phyloP scores from a whole-genome alignment of 2,329 filamentous ascomycete genomes.

The Helicocarpus griseus region DNA sequence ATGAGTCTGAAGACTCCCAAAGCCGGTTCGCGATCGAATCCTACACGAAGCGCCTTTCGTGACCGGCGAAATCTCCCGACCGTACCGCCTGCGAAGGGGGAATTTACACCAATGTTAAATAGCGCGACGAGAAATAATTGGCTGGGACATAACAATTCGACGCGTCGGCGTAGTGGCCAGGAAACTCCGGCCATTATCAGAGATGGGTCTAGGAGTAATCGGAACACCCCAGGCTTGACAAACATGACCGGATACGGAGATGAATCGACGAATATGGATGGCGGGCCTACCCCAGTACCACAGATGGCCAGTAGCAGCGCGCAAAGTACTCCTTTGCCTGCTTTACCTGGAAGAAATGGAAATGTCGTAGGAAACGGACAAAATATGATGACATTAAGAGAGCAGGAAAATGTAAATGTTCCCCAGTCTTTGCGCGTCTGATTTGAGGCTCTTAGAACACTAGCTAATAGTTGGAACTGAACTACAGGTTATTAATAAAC shows the following conservation, averaged over 20 bases:
- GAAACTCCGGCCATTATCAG: conserved; percentile 61
- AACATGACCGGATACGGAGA: conserved; percentile 57
- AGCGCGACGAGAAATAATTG: conserved; percentile 60
- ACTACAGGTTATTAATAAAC: conserved; percentile 66
- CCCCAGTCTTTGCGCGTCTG: conserved; percentile 9
- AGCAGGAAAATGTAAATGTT: conserved; percentile 60
- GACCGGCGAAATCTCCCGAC: conserved; percentile 62
- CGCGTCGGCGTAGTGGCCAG: conserved; percentile 44
- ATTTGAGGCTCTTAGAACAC: background rate
- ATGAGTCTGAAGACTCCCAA: conserved; percentile 64
- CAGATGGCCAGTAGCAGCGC: conserved; percentile 69
- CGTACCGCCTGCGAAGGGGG: conserved; percentile 48
- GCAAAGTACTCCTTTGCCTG: conserved; percentile 70
- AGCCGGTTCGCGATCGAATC: conserved; percentile 47
- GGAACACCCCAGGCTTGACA: conserved; percentile 66
- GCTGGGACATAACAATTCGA: conserved; percentile 48
- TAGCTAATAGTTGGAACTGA: conserved; percentile 4
- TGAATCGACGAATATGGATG: conserved; percentile 50
- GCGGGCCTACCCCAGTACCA: conserved; percentile 63
- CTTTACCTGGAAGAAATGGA: conserved; percentile 55
- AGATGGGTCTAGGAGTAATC: conserved; percentile 54
- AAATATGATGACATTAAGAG: conserved; percentile 81
- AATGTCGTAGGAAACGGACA: conserved; percentile 66
- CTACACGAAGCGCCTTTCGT: conserved; percentile 45
- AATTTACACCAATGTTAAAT: conserved; percentile 92